Percentiles rank a stretch among this genome's conserved stretches.
These are phyloP conservation scores for Serendipita sp. DNA, from an alignment of 768 basidiomycete species.

Conservation along the genomic window DNA sequence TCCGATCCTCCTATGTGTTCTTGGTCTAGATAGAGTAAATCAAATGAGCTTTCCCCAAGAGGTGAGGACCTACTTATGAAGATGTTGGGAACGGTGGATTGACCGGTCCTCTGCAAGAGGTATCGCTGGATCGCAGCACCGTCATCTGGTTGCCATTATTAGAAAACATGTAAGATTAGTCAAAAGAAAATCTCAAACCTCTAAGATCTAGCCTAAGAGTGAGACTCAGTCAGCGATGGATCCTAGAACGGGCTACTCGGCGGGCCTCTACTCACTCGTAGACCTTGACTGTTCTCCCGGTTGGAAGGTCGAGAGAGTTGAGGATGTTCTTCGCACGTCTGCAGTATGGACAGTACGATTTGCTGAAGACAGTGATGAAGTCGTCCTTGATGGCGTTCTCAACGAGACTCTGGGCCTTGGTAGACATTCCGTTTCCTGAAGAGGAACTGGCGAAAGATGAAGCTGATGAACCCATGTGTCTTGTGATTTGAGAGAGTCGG, in stretches of 20 bases:
- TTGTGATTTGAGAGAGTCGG: not conserved
- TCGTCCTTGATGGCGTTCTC: conserved; percentile 33
- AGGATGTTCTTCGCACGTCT: conserved; percentile 33
- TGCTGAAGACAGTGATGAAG: conserved; percentile 46
- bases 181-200: not conserved
- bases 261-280: conserved; percentile 13
- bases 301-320: conserved; percentile 19
- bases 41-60: not conserved
- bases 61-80: conserved; percentile 41
- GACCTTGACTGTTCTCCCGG: conserved; percentile 14
- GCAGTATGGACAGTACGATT: conserved; percentile 41
- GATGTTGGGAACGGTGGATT: conserved; percentile 59
- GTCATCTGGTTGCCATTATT: conserved; percentile 25
- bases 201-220: not conserved
- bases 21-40: conserved; percentile 8
- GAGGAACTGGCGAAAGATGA: not conserved
- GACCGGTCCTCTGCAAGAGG: conserved; percentile 43
- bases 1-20: conserved; percentile 16
- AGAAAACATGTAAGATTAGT: not conserved
- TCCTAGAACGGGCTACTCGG: not conserved
- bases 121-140: conserved; percentile 51
- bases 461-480: not conserved
- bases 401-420: not conserved
- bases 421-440: not conserved
- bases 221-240: not conserved